A percentile compares a stretch with the other conserved stretches of the same genome.
Conservation (phyloP, 1,284 basidiomycete genomes). For the Fistulinella cinereoalba region DNA sequence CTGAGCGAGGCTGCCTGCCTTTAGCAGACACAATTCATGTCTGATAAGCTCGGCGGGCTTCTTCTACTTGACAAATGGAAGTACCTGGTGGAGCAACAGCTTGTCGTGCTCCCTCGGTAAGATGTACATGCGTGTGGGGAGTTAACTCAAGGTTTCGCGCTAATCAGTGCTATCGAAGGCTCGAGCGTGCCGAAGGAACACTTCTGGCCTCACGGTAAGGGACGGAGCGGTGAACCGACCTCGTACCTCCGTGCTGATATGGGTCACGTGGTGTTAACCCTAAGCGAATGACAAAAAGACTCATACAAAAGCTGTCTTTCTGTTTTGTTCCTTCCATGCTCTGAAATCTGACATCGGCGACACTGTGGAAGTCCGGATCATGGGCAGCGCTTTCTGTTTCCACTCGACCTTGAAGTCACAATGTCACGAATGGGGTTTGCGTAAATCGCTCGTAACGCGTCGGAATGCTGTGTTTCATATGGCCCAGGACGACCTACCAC, state of each 20-base stretch:
- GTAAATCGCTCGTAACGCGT: conserved; percentile 3
- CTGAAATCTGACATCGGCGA: background rate
- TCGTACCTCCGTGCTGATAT: background rate
- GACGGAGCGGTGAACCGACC: background rate
- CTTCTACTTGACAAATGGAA: background rate
- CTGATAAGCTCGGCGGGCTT: too few species aligned
- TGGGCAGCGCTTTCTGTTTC: conserved; percentile 3
- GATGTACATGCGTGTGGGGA: conserved; percentile 39
- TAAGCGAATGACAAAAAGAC: conserved; percentile 10
- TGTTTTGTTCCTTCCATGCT: conserved; percentile 2
- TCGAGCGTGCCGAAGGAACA: background rate
- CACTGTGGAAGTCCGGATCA: background rate
- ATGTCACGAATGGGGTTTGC: conserved; percentile 2
- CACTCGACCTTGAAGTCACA: conserved; percentile 10
- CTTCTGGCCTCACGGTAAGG: conserved; percentile 7
- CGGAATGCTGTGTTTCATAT: conserved; percentile 3
- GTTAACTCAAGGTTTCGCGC: background rate
- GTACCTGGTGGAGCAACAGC: conserved; percentile 53
- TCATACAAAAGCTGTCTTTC: background rate
- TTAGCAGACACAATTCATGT: background rate
- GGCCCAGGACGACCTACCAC: background rate
- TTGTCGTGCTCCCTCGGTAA: conserved; percentile 52
- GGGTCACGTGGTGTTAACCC: conserved; percentile 15
- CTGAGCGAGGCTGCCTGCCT: conserved; percentile 88
- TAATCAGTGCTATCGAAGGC: background rate